A percentile compares a stretch with the other conserved stretches of the same genome.
These are phyloP conservation scores for Euryodendron excelsum DNA, from an alignment of 148 eudicot genomes.

Conservation along the genomic window DNA sequence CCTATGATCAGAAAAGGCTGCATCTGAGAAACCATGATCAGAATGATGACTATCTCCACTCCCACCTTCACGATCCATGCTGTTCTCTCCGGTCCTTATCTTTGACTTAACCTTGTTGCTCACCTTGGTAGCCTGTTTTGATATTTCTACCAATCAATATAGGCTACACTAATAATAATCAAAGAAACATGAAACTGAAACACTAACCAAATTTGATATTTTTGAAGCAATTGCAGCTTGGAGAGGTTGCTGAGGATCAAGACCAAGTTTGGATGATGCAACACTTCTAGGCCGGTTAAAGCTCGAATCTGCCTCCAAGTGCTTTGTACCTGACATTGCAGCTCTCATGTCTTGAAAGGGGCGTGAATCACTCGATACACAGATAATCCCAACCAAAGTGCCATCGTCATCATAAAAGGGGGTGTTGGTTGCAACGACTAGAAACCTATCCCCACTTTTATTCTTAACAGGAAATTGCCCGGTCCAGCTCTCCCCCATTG, in stretches of 20 bases:
- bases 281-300: slow-evolving; percentile 37
- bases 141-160: slow-evolving; percentile 32
- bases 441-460: slow-evolving; percentile 56
- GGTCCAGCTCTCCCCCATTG: slow-evolving; percentile 75
- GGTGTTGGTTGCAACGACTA: slow-evolving; percentile 58
- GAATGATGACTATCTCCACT: slow-evolving; percentile 70
- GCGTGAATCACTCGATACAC: slow-evolving; percentile 62
- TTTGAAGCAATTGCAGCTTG: slow-evolving; percentile 86
- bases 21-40: slow-evolving; percentile 55
- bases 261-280: slow-evolving; percentile 73
- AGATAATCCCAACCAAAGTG: slow-evolving; percentile 63
- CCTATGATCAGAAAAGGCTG: slow-evolving; percentile 47
- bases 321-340: slow-evolving; percentile 22
- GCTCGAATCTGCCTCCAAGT: slow-evolving; percentile 34
- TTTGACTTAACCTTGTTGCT: slow-evolving; percentile 92
- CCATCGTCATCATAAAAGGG: slow-evolving; percentile 86
- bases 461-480: slow-evolving; percentile 75
- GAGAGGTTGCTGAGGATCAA: slow-evolving; percentile 89
- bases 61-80: slow-evolving; percentile 56
- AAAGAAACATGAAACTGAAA: slow-evolving; percentile 14
- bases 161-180: slow-evolving; percentile 6
- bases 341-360: slow-evolving; percentile 47
- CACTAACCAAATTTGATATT: slow-evolving; percentile 76
- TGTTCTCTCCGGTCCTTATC: slow-evolving; percentile 61
- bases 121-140: slow-evolving; percentile 78